Base-by-base conservation (phyloP, 108 stramenopile species). In the Nitzschia palea region DNA sequence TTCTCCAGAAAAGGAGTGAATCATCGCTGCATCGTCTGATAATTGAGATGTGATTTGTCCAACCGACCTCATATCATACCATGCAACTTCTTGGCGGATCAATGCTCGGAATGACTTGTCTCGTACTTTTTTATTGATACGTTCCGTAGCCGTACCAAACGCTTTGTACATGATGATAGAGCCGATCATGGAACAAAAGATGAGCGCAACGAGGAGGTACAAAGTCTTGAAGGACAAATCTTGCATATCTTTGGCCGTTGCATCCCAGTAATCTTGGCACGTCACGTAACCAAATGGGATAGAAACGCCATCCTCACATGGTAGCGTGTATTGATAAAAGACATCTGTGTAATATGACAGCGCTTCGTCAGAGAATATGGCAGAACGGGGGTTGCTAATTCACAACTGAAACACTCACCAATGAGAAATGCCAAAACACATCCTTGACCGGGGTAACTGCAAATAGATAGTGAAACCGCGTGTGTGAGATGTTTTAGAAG, bases 1-100 rank as follows among this genome's bases (percentile, higher is more conserved):
- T 59, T 88, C 86, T n/a, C 87, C 83, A 50, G 72, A 70, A 64
- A 86, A 86, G 3, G 79, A 37, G 42, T 89, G 80, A 10, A 89
- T 57, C 66, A 86, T 51, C 3, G 87, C 78, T 2, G 87, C 80
- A 55, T 93, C 91, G 18, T 85, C 85, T 5, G 80, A 68, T 5
- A 96, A 56, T 22, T 77, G 87, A 15, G 87, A 67, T 10, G 90
- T 87, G 37, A 90, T 71, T 20, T 71, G 31, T 10, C 84, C 85
- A 27, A 80, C 71, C 18, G 71, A 57, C 22, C 71, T 63, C 8
- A 68, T 42, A 44, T 88, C 87, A 59, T 67, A 80, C 67, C 69
- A 88, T 1, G 68, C 73, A 20, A 81, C 68, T 48, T 88, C 87
- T 44, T 81, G 80, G 4, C 81, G 68, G 35, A 85, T 45, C 30